Evolutionary conservation across 2,329 filamentous ascomycete species (phyloP).

Genomic region (Lachnellula hyalina): DNA sequence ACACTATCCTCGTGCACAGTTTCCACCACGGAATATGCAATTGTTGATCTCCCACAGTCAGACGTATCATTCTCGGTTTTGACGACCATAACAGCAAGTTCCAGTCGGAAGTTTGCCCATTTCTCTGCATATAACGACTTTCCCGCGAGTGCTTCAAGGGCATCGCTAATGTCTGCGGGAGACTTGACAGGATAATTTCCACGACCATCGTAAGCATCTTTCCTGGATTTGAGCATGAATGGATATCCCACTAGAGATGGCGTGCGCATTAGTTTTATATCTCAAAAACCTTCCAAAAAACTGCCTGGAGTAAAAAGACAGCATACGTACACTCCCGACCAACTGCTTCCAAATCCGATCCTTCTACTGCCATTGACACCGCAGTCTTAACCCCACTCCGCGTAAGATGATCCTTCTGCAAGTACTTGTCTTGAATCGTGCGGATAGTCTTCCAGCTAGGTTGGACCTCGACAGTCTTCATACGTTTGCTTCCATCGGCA

Average conservation of each 20-base stretch:
- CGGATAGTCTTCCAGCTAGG: constrained; percentile 83
- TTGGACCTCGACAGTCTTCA: constrained; percentile 58
- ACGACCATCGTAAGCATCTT: constrained; percentile 88
- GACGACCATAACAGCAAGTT: constrained; percentile 91
- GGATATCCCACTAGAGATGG: constrained; percentile 59
- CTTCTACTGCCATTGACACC: constrained; percentile 52
- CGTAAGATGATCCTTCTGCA: constrained; percentile 77
- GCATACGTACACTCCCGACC: constrained; percentile 40
- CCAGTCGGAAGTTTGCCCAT: constrained; percentile 79
- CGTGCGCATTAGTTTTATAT: no score
- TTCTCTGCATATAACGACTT: constrained; percentile 82
- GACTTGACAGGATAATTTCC: constrained; percentile 63
- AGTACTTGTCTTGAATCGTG: constrained; percentile 89
- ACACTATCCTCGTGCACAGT: constrained; percentile 94
- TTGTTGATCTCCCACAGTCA: constrained; percentile 43
- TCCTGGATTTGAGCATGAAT: constrained; percentile 88
- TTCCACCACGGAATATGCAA: constrained; percentile 86
- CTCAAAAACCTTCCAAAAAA: no score
- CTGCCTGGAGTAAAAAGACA: no score
- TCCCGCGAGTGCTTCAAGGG: constrained; percentile 62
- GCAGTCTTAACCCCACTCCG: constrained; percentile 67
- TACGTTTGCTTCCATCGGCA: constrained; percentile 33
- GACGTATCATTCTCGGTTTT: constrained; percentile 65
- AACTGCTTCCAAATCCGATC: constrained; percentile 55
- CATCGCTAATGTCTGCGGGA: constrained; percentile 55